A percentile compares a stretch with the other conserved stretches of the same genome.
Conservation (phyloP, 2,329 filamentous ascomycete species). For the Gyromitra esculenta region DNA sequence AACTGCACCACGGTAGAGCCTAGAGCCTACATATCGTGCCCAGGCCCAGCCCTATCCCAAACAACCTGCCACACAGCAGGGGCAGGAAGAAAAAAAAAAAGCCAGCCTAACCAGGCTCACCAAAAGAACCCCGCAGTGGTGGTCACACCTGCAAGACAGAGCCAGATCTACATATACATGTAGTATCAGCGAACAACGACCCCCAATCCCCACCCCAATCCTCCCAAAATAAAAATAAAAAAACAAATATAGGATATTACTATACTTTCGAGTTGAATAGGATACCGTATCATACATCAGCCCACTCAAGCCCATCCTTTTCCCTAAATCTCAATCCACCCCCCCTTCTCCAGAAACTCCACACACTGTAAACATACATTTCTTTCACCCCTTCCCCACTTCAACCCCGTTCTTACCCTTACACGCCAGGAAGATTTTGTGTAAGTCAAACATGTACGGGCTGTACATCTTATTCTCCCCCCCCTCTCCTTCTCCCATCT, state of each 20-base stretch:
- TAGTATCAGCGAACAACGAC: no score
- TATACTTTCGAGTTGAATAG: background rate
- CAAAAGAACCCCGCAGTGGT: no score
- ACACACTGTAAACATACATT: constrained; percentile 12
- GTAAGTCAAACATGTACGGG: background rate
- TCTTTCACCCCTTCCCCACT: background rate
- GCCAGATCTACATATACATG: no score
- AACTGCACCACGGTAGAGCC: background rate
- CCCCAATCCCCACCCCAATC: no score
- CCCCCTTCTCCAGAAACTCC: background rate
- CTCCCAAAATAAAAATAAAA: background rate
- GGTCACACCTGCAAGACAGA: no score
- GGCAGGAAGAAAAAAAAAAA: no score
- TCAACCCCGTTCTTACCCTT: background rate
- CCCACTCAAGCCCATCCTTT: background rate
- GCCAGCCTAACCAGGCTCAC: no score
- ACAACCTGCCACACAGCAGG: background rate
- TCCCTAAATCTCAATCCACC: background rate
- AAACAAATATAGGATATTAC: background rate
- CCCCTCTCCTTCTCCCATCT: background rate
- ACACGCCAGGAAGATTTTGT: background rate
- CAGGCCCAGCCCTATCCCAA: background rate
- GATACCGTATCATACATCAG: background rate
- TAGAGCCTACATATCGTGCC: background rate
- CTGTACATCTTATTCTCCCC: constrained; percentile 5